A percentile compares a stretch with the other conserved stretches of the same genome.
These are phyloP conservation scores for Sphagnum magellanicum DNA, from an alignment of 228 moss, liverwort and hornwort species.

Conservation along the genomic window DNA sequence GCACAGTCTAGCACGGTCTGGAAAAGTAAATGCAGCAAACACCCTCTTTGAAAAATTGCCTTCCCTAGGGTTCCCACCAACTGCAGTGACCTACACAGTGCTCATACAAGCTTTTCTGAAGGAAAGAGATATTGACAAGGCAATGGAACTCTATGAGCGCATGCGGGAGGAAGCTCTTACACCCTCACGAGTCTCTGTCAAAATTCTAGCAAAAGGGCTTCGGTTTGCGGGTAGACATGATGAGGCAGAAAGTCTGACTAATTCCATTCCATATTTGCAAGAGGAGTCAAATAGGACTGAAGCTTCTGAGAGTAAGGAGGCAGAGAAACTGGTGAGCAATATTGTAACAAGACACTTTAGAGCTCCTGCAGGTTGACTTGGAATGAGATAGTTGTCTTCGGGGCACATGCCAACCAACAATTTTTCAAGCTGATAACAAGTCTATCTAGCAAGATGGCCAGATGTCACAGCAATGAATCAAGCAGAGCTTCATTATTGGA, in stretches of 20 bases:
- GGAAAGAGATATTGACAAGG: slow-evolving; percentile 34
- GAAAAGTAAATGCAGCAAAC: slow-evolving; percentile 47
- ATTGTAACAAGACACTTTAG: too few relatives aligned
- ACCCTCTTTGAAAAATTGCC: slow-evolving; percentile 45
- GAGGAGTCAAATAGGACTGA: slow-evolving; percentile 1
- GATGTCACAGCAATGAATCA: too few relatives aligned
- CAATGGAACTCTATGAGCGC: slow-evolving; percentile 32
- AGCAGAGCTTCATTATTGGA: too few relatives aligned
- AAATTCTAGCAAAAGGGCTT: slow-evolving; percentile 36
- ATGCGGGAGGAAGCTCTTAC: slow-evolving; percentile 37
- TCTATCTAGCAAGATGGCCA: too few relatives aligned
- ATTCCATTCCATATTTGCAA: slow-evolving; percentile 29
- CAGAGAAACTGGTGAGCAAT: too few relatives aligned
- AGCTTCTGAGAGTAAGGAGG: too few relatives aligned
- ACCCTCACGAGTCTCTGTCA: slow-evolving; percentile 38
- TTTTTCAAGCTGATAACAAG: too few relatives aligned
- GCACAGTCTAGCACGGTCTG: slow-evolving; percentile 46
- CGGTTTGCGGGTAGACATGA: slow-evolving; percentile 54
- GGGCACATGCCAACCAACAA: too few relatives aligned
- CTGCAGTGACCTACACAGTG: slow-evolving; percentile 31
- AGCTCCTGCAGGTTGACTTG: too few relatives aligned
- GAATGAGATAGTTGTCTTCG: too few relatives aligned
- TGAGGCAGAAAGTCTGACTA: slow-evolving; percentile 44
- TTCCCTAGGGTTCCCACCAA: slow-evolving; percentile 26
- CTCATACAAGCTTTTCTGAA: slow-evolving; percentile 41